These are phyloP conservation scores for Lasiosphaeria ovina DNA, from an alignment of 495 filamentous ascomycete genomes.

Conservation along the genomic window DNA sequence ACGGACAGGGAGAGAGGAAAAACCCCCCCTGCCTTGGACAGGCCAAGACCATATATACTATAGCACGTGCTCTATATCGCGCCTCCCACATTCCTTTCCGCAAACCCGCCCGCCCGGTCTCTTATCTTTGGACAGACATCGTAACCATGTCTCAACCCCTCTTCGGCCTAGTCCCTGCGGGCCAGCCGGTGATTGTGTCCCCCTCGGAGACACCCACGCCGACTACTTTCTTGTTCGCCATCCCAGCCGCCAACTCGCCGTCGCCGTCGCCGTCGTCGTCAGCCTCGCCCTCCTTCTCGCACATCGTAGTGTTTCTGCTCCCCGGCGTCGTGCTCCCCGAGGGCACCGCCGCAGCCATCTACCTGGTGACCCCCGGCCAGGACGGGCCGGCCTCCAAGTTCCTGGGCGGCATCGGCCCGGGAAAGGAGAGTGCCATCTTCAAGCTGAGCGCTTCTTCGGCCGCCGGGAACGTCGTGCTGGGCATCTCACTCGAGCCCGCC, in stretches of 20 bases:
- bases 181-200: slow-evolving; percentile 42
- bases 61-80: too few species aligned
- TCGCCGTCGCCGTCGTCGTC: background rate
- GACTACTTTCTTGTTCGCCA: slow-evolving; percentile 44
- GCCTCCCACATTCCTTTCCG: too few species aligned
- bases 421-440: slow-evolving; percentile 89
- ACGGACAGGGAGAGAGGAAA: background rate
- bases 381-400: slow-evolving; percentile 62
- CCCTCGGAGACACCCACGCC: slow-evolving; percentile 41
- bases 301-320: slow-evolving; percentile 86
- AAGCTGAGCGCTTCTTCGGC: slow-evolving; percentile 49
- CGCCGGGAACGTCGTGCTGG: slow-evolving; percentile 56
- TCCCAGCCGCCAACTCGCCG: slow-evolving; percentile 30
- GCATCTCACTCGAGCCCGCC: slow-evolving; percentile 78
- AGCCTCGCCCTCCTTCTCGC: slow-evolving; percentile 52
- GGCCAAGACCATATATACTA: too few species aligned
- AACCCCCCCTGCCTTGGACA: too few species aligned
- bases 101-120: too few species aligned
- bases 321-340: slow-evolving; percentile 72
- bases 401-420: slow-evolving; percentile 81
- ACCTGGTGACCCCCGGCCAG: slow-evolving; percentile 56
- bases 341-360: slow-evolving; percentile 82
- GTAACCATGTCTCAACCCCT: slow-evolving; percentile 27
- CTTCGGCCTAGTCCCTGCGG: slow-evolving; percentile 53
- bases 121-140: too few species aligned